A percentile compares a stretch with the other conserved stretches of the same genome.
Evolutionary conservation across 2,329 filamentous ascomycete species (phyloP).

Genomic region (Claviceps monticola): DNA sequence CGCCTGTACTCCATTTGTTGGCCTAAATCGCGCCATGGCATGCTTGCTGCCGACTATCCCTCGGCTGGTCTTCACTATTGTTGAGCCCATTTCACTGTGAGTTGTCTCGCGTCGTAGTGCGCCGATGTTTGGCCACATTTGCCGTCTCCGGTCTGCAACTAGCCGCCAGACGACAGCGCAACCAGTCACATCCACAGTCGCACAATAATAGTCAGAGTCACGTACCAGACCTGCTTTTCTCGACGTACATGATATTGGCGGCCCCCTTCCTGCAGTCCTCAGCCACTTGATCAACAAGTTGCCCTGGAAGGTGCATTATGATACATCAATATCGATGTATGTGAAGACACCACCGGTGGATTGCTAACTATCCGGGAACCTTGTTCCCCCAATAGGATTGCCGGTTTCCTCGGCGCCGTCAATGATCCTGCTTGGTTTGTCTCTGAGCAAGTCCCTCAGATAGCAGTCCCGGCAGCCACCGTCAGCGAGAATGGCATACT

Average conservation of each 20-base stretch:
- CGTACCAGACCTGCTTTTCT: not conserved
- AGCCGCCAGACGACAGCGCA: too few relatives aligned
- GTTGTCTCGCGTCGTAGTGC: slow-evolving; percentile 10
- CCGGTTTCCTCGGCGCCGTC: slow-evolving; percentile 43
- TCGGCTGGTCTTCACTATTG: slow-evolving; percentile 49
- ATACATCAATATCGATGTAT: not conserved
- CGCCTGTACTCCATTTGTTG: not conserved
- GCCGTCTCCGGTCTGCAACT: slow-evolving; percentile 1
- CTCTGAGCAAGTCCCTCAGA: slow-evolving; percentile 40
- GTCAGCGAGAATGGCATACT: slow-evolving; percentile 34
- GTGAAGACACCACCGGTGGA: not conserved
- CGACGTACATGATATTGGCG: not conserved
- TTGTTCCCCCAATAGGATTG: slow-evolving; percentile 30
- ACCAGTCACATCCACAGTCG: not conserved
- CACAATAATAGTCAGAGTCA: not conserved
- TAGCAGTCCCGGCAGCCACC: slow-evolving; percentile 15
- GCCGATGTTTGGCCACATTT: not conserved
- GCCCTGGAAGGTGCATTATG: not conserved
- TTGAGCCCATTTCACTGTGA: slow-evolving; percentile 58
- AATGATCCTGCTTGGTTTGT: slow-evolving; percentile 48
- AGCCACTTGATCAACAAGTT: not conserved
- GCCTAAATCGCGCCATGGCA: slow-evolving; percentile 30
- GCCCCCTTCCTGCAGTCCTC: not conserved
- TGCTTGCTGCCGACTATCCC: slow-evolving; percentile 50
- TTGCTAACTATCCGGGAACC: slow-evolving; percentile 7